Conservation (phyloP, 2,329 filamentous ascomycete genomes). For the Eutypella sp. region DNA sequence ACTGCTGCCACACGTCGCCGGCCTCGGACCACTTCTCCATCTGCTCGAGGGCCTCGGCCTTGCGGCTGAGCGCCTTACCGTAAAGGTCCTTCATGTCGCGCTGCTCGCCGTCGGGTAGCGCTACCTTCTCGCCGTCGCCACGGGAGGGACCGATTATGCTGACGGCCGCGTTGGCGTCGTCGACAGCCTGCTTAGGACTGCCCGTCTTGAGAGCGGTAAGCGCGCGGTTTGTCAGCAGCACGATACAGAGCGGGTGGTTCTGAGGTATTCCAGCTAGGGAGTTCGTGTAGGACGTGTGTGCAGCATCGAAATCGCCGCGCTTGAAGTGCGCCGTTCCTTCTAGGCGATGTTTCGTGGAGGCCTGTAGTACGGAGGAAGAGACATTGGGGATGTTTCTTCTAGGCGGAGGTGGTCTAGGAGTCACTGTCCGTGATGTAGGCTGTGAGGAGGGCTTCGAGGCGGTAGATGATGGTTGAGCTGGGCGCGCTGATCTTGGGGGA, state of each 20-base stretch:
- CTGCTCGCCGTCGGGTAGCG: slow-evolving; percentile 57
- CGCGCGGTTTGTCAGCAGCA: slow-evolving; percentile 88
- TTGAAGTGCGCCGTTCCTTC: slow-evolving; percentile 89
- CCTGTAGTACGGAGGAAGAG: slow-evolving; percentile 63
- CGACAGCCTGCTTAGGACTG: slow-evolving; percentile 80
- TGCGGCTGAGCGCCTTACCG: slow-evolving; percentile 87
- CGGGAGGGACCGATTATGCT: slow-evolving; percentile 71
- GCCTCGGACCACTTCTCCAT: slow-evolving; percentile 93
- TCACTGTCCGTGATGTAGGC: slow-evolving; percentile 38
- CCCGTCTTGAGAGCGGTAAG: slow-evolving; percentile 88
- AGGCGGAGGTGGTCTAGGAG: slow-evolving; percentile 42
- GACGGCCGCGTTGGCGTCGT: slow-evolving; percentile 78
- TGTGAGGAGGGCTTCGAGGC: slow-evolving; percentile 34
- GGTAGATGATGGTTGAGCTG: slow-evolving; percentile 28
- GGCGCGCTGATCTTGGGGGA: slow-evolving; percentile 14
- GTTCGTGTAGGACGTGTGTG: slow-evolving; percentile 75
- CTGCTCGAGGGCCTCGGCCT: slow-evolving; percentile 92
- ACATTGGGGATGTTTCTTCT: slow-evolving; percentile 58
- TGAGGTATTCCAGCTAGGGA: slow-evolving; percentile 71
- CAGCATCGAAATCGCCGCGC: slow-evolving; percentile 83
- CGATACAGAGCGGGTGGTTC: slow-evolving; percentile 75
- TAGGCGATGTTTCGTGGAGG: slow-evolving; percentile 72
- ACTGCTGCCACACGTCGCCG: slow-evolving; percentile 70
- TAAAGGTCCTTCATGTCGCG: slow-evolving; percentile 93
- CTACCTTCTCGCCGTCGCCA: slow-evolving; percentile 76